Evolutionary conservation across 2,329 filamentous ascomycete species (phyloP).

Genomic region (Penicillium sp.): DNA sequence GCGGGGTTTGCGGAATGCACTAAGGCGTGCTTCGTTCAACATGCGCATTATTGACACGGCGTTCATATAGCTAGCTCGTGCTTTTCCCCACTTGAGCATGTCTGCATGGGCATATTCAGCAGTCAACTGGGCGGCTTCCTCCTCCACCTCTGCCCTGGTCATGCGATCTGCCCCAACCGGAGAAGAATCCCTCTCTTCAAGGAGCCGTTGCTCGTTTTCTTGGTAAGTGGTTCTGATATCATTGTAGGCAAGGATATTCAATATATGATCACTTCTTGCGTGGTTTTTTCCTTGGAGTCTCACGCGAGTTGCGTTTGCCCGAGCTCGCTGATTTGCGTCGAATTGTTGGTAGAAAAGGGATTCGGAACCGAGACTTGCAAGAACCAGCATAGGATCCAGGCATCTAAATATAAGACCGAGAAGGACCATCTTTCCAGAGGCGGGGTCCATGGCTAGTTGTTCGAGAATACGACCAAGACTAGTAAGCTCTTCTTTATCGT

Average conservation of each 20-base stretch:
- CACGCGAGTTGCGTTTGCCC: background rate
- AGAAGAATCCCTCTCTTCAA: too few relatives aligned
- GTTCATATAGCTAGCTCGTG: background rate
- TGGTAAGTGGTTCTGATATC: too few relatives aligned
- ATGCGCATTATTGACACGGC: too few relatives aligned
- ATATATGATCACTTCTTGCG: too few relatives aligned
- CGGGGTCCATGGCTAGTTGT: slow-evolving; percentile 46
- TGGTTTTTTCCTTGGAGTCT: slow-evolving; percentile 16
- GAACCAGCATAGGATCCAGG: slow-evolving; percentile 52
- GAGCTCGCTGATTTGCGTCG: too few relatives aligned
- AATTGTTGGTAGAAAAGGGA: slow-evolving; percentile 33
- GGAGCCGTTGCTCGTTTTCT: too few relatives aligned
- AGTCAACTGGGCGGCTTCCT: too few relatives aligned
- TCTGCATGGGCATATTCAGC: background rate
- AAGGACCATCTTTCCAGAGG: slow-evolving; percentile 52
- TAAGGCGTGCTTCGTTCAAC: too few relatives aligned
- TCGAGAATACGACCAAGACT: slow-evolving; percentile 49
- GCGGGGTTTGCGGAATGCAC: background rate
- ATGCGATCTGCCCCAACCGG: too few relatives aligned
- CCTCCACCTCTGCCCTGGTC: too few relatives aligned
- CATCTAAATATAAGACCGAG: slow-evolving; percentile 55
- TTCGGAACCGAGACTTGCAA: slow-evolving; percentile 39
- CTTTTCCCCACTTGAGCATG: background rate
- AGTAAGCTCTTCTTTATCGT: slow-evolving; percentile 46
- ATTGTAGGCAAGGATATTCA: too few relatives aligned